Evolutionary conservation across 768 basidiomycete species (phyloP).

Genomic region (Austroboletus eburneus): DNA sequence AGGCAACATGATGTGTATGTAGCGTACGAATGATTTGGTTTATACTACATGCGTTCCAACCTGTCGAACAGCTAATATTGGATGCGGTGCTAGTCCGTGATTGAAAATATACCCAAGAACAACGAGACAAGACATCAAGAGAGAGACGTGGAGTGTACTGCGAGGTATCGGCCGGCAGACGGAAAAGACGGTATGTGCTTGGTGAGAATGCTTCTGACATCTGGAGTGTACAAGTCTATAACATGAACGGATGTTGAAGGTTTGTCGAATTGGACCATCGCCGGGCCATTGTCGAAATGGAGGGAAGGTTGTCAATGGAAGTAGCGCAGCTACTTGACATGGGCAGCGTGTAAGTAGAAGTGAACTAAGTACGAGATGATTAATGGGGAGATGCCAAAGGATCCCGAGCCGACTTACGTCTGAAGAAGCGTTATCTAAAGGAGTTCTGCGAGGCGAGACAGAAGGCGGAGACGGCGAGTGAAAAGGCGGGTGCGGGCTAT

Average conservation of each 20-base stretch:
- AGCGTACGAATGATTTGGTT: constrained; percentile 23
- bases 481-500: constrained; percentile 21
- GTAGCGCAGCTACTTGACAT: constrained; percentile 26
- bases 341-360: constrained; percentile 23
- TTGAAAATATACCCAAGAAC: constrained; percentile 25
- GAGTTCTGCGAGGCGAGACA: constrained; percentile 22
- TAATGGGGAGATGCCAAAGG: background rate
- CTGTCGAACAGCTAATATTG: constrained; percentile 22
- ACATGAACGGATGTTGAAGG: constrained; percentile 31
- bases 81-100: constrained; percentile 25
- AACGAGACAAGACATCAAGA: constrained; percentile 28
- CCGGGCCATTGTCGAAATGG: constrained; percentile 34
- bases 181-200: constrained; percentile 12
- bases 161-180: constrained; percentile 9
- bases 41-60: constrained; percentile 35
- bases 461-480: constrained; percentile 29
- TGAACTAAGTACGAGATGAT: constrained; percentile 16
- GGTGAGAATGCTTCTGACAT: constrained; percentile 9
- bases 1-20: constrained; percentile 22
- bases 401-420: constrained; percentile 18
- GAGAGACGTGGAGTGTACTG: background rate
- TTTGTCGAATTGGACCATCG: constrained; percentile 35
- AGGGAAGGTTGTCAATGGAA: constrained; percentile 30
- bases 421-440: constrained; percentile 22
- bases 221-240: constrained; percentile 25